A percentile compares a stretch with the other conserved stretches of the same genome.
These are phyloP conservation scores for Basipetospora chlamydospora DNA, from an alignment of 2,329 filamentous ascomycete genomes.

Conservation along the genomic window DNA sequence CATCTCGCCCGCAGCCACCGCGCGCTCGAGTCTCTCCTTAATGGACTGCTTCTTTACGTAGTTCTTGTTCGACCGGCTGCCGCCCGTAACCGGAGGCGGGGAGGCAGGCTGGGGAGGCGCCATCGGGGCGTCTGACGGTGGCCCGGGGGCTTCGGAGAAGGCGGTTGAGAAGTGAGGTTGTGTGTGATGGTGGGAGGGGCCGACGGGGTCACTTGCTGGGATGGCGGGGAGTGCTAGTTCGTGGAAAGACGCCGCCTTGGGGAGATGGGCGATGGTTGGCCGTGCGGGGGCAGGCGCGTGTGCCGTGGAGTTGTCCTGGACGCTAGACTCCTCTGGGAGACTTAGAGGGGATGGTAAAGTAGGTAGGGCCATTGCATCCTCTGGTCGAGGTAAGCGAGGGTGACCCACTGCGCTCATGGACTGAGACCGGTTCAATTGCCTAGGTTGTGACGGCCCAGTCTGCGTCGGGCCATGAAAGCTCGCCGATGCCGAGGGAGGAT, in stretches of 20 bases:
- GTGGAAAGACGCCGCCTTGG: slow-evolving; percentile 1
- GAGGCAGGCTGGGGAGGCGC: slow-evolving; percentile 19
- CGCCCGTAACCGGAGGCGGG: slow-evolving; percentile 24
- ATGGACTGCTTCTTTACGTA: slow-evolving; percentile 47
- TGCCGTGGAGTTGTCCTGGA: no score
- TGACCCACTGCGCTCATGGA: slow-evolving; percentile 22
- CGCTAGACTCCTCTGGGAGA: no score
- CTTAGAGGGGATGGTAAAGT: no score
- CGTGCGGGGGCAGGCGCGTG: not conserved
- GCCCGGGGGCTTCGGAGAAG: slow-evolving; percentile 24
- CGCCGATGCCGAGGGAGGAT: no score
- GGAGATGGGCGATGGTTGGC: not conserved
- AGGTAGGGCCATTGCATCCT: no score
- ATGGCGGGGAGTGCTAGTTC: slow-evolving; percentile 8
- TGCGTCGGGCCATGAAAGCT: no score
- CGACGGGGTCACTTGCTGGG: slow-evolving; percentile 35
- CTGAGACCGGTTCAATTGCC: slow-evolving; percentile 20
- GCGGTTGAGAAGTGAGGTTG: slow-evolving; percentile 25
- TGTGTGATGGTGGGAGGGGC: slow-evolving; percentile 22
- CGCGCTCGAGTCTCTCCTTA: slow-evolving; percentile 42
- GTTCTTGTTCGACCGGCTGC: slow-evolving; percentile 49
- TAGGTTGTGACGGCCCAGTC: no score
- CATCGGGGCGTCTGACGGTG: slow-evolving; percentile 28
- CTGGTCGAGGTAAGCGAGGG: slow-evolving; percentile 13
- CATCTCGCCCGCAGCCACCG: slow-evolving; percentile 65